Base-by-base conservation (phyloP, 805 yeast species). In the Kazachstania africana region DNA sequence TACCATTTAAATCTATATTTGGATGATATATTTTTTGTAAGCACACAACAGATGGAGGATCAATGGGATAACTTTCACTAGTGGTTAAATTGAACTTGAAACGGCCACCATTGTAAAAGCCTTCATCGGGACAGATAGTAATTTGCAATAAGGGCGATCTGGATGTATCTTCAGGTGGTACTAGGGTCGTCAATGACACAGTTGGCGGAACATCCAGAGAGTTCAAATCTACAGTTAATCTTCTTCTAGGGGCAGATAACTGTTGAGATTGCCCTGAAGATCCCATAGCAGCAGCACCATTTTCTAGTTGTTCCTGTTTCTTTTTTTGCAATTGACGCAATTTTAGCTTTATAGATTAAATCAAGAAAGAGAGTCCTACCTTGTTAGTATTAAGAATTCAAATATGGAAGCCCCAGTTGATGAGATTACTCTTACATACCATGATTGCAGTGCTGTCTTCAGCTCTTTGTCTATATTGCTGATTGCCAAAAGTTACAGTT, bases 1-100 rank as follows among this genome's bases (percentile, higher is more conserved):
- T 88, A 0, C 97, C 97, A 27, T 81, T 78, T 14, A 72, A 51
- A 52, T 88, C 95, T 41, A 88, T 88, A 49, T 88, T 88, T 9
- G 98, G 98, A 52, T 88, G 98, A 57, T 80, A 88, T 4, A 88
- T 81, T 48, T 67, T 75, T 32, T 75, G 69, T 19, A 63, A 32
- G 45, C 93, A 79, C 42, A 69, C 67, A 33, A 85, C 84, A 48
- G 75, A 80, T 8, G 98, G 98, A 6, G 96, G 85, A 31, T 81
- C 91, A 35, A 87, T 91, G 2, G 98, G 98, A 56, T 76, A 88
- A 42, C 74, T 76, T 25, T 72, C 74, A 29, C 72, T 70, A 25
- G 87, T 65, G 20, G 60, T 62, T 28, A 87, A 71, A n/a, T 63
- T 60, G 53, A 88, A 88, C 14, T 52, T 51, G 57, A 88, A 50